Evolutionary conservation across 2,329 filamentous ascomycete species (phyloP).

Genomic region (Sclerotiophoma versabilis): DNA sequence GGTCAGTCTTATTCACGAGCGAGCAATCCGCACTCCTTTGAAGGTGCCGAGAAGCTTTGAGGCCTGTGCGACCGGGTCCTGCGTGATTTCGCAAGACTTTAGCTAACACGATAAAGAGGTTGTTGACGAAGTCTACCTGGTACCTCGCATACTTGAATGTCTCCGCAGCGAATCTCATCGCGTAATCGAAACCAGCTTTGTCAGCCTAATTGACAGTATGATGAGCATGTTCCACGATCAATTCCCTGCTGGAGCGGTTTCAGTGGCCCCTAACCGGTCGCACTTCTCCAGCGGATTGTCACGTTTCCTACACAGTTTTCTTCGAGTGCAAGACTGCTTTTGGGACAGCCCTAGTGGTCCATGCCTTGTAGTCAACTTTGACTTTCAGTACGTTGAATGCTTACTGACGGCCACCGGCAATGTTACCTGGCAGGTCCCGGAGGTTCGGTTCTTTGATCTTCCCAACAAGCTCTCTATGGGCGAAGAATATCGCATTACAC

Average conservation of each 20-base stretch:
- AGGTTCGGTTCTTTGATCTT: constrained; percentile 27
- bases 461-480: constrained; percentile 16
- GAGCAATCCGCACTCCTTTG: neutral
- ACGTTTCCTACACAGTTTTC: constrained; percentile 38
- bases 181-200: constrained; percentile 31
- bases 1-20: neutral
- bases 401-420: constrained; percentile 23
- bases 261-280: constrained; percentile 31
- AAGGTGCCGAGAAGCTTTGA: too few relatives aligned
- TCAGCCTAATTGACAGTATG: constrained; percentile 36
- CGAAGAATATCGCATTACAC: constrained; percentile 33
- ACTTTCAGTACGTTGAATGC: constrained; percentile 8
- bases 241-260: neutral
- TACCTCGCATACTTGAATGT: constrained; percentile 21
- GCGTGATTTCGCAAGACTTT: neutral
- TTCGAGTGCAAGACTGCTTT: constrained; percentile 46
- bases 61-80: too few relatives aligned
- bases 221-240: constrained; percentile 30
- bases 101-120: constrained; percentile 13
- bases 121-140: constrained; percentile 13
- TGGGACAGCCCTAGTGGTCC: constrained; percentile 19
- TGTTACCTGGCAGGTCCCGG: constrained; percentile 32
- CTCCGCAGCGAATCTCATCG: constrained; percentile 9
- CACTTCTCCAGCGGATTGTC: constrained; percentile 32
- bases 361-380: constrained; percentile 26